Evolutionary conservation across 495 filamentous ascomycete species (phyloP).

Genomic region (Tuber microsphaerosporum): DNA sequence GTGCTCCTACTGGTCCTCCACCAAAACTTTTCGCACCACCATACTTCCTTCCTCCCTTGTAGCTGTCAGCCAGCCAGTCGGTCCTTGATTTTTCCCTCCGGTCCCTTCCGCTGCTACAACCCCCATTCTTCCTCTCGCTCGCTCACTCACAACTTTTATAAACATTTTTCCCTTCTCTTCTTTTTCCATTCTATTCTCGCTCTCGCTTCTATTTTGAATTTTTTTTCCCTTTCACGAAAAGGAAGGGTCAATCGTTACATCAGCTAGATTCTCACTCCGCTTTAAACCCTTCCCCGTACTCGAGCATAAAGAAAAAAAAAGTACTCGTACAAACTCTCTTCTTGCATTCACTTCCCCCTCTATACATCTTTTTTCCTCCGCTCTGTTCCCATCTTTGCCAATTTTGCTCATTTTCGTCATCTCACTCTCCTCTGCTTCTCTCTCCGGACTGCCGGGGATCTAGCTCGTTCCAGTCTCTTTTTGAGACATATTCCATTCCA

Average conservation of each 20-base stretch:
- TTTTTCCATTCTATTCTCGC: background rate
- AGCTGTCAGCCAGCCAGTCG: slow-evolving; percentile 5
- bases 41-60: background rate
- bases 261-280: background rate
- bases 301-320: background rate
- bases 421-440: background rate
- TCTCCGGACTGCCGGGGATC: background rate
- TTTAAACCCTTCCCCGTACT: background rate
- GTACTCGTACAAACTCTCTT: background rate
- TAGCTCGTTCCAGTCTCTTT: background rate
- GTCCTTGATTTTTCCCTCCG: slow-evolving; percentile 6
- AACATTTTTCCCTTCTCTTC: background rate
- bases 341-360: background rate
- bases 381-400: background rate
- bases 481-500: background rate
- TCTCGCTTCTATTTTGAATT: background rate
- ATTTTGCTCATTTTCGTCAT: too few relatives aligned
- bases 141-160: background rate
- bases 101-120: slow-evolving; percentile 5
- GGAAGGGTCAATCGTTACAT: background rate
- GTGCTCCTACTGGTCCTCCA: background rate
- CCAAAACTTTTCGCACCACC: background rate
- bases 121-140: background rate
- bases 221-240: background rate
- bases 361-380: background rate